A percentile compares a stretch with the other conserved stretches of the same genome.
Evolutionary conservation across 2,329 filamentous ascomycete species (phyloP).

Genomic region (Diaporthe sp.): DNA sequence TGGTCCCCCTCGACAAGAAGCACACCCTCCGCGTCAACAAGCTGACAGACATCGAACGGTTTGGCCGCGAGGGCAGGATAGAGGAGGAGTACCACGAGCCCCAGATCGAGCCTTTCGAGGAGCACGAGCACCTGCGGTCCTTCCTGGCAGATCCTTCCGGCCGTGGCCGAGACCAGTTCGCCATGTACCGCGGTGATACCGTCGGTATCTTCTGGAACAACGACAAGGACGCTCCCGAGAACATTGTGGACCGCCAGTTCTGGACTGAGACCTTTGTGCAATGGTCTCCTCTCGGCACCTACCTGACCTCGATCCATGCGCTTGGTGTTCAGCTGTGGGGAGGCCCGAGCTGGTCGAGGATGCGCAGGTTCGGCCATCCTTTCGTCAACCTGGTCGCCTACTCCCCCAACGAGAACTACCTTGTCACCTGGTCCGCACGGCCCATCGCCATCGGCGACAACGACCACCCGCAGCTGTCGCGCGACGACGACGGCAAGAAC

Average conservation of each 20-base stretch:
- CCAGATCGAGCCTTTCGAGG: constrained; percentile 83
- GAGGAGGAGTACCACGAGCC: constrained; percentile 91
- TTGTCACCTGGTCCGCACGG: constrained; percentile 96
- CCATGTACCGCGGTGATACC: constrained; percentile 90
- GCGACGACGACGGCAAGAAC: constrained; percentile 98
- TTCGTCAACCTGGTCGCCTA: constrained; percentile 97
- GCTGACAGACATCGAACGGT: constrained; percentile 96
- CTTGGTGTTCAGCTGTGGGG: constrained; percentile 99
- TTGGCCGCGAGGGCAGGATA: constrained; percentile 90
- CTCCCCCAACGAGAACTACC: constrained; percentile 90
- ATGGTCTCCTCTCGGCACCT: constrained; percentile 97
- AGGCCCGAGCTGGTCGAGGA: constrained; percentile 86
- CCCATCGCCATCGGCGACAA: constrained; percentile 92
- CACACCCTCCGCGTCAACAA: constrained; percentile 98
- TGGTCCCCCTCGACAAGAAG: constrained; percentile 92
- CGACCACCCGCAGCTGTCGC: constrained; percentile 82
- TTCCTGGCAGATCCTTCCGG: constrained; percentile 85
- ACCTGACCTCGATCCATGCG: constrained; percentile 91
- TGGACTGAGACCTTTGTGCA: constrained; percentile 99
- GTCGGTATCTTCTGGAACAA: constrained; percentile 99
- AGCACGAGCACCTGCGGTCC: constrained; percentile 94
- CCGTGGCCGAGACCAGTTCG: constrained; percentile 93
- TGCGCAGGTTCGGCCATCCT: constrained; percentile 93
- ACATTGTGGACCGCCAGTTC: constrained; percentile 89
- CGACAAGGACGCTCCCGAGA: constrained; percentile 89